Percentiles rank a stretch among this genome's conserved stretches.
phyloP scores from a whole-genome alignment of 148 eudicot species.

The Chenopodium berlandieri region DNA sequence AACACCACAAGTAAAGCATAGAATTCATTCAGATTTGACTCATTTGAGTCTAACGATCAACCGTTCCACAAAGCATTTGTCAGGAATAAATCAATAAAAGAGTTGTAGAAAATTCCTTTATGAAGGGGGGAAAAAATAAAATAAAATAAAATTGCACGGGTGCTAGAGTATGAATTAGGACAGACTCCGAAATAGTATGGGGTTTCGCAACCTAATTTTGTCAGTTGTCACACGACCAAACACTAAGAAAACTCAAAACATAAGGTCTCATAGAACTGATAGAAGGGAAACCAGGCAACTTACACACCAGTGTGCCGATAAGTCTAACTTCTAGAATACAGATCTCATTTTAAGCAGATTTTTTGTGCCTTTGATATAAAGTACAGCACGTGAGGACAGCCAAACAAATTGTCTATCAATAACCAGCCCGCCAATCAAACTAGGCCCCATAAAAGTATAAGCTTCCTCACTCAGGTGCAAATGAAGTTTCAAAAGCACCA shows the following conservation, averaged over 20 bases:
- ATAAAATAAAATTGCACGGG: no score
- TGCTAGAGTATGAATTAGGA: no score
- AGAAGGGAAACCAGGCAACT: neutral
- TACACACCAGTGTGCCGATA: no score
- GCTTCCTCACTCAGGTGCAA: neutral
- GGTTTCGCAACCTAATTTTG: neutral
- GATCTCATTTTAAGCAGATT: neutral
- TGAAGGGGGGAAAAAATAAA: no score
- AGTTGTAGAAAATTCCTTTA: no score
- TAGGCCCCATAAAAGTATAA: neutral
- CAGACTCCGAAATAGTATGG: neutral
- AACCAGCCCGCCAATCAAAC: neutral
- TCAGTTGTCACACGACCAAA: neutral
- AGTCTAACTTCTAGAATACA: neutral
- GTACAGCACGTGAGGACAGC: neutral
- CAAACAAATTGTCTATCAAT: neutral
- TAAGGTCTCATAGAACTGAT: neutral
- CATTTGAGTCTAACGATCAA: neutral
- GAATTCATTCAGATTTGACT: neutral
- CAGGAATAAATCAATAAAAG: neutral
- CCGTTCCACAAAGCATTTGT: neutral
- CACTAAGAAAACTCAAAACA: neutral
- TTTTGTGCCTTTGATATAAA: neutral
- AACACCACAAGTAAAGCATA: constrained; percentile 14
- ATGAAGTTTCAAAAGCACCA: neutral